These are phyloP conservation scores for Helenozyma baotianmanensis DNA, from an alignment of 805 yeast species.

Conservation along the genomic window DNA sequence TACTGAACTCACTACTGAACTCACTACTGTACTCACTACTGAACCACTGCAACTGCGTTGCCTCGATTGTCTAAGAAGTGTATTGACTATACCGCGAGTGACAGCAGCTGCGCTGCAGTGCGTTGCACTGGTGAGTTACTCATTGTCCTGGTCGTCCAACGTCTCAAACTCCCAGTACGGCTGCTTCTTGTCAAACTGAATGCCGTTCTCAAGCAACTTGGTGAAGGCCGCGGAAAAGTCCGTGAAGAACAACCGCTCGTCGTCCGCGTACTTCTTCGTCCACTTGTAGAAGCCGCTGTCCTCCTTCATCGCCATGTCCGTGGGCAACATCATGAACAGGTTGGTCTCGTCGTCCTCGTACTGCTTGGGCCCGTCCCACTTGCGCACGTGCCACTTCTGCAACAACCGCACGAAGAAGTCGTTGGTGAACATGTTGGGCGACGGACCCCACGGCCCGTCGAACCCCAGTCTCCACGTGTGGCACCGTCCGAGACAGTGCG, in stretches of 20 bases:
- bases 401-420: conserved; percentile 36
- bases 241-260: conserved; percentile 44
- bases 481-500: conserved; percentile 39
- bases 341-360: conserved; percentile 37
- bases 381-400: conserved; percentile 50
- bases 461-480: conserved; percentile 35
- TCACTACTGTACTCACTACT: too few species aligned
- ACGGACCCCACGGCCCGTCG: conserved; percentile 40
- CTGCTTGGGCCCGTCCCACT: conserved; percentile 40
- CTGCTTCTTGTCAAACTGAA: conserved; percentile 8
- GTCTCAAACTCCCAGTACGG: conserved; percentile 8
- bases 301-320: conserved; percentile 51
- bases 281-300: conserved; percentile 43
- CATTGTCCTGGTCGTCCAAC: conserved; percentile 10
- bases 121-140: too few species aligned
- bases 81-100: too few species aligned
- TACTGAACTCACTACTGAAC: too few species aligned
- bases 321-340: conserved; percentile 52
- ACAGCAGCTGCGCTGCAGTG: too few species aligned
- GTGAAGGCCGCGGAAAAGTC: conserved; percentile 46
- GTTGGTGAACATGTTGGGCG: conserved; percentile 37
- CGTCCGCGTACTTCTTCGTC: conserved; percentile 46
- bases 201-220: conserved; percentile 43
- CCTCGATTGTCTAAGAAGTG: too few species aligned
- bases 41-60: too few species aligned